Conservation (phyloP, 2,329 filamentous ascomycete genomes). For the Zarea fungicola region DNA sequence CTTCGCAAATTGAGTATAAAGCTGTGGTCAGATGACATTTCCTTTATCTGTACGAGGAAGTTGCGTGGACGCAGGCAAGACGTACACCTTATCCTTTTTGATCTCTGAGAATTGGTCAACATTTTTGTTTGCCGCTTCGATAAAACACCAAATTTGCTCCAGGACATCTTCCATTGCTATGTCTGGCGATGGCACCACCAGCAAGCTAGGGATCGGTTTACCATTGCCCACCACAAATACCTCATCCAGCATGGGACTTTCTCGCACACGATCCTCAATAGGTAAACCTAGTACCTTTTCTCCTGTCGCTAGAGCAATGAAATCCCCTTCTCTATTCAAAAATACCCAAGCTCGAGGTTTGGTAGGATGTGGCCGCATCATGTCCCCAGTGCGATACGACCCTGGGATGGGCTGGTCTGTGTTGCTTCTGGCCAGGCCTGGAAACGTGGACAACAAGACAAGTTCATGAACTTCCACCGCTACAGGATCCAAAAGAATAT, state of each 20-base stretch:
- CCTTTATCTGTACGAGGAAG: conserved; percentile 10
- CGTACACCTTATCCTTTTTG: neutral
- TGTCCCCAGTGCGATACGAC: neutral
- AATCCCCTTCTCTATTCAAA: neutral
- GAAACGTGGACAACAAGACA: neutral
- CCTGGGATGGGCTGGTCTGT: neutral
- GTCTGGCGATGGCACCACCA: neutral
- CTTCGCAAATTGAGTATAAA: neutral
- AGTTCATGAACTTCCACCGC: neutral
- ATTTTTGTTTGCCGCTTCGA: neutral
- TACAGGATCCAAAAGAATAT: conserved; percentile 6
- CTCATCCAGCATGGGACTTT: conserved; percentile 1
- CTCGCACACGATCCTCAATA: conserved; percentile 2
- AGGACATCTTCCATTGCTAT: neutral
- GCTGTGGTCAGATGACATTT: conserved; percentile 1
- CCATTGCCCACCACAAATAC: conserved; percentile 1
- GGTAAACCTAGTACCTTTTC: neutral
- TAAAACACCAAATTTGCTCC: neutral
- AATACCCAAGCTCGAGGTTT: conserved; percentile 1
- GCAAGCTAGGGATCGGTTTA: neutral
- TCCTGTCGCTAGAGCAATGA: conserved; percentile 1
- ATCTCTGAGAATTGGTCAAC: neutral
- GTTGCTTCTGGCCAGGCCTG: neutral
- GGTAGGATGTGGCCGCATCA: neutral
- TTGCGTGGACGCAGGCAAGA: neutral